Conservation (phyloP, 352 stramenopile species). For the Globisporangium emineosum region DNA sequence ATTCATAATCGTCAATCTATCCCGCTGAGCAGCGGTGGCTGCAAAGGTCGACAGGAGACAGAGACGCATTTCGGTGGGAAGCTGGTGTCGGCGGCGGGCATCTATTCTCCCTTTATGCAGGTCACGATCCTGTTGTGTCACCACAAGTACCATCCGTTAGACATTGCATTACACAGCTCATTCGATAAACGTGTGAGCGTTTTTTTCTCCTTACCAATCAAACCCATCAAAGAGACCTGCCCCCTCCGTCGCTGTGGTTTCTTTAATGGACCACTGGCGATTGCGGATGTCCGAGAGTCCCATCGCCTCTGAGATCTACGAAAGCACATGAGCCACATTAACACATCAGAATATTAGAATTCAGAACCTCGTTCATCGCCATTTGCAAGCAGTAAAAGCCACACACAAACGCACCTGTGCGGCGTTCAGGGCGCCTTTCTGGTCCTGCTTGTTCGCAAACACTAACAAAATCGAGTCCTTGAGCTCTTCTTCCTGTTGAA, state of each 20-base stretch:
- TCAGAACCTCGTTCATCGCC: not conserved
- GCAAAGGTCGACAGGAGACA: not conserved
- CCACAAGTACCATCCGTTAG: not conserved
- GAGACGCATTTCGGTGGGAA: not conserved
- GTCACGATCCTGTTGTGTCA: constrained; percentile 73
- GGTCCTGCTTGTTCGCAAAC: constrained; percentile 99
- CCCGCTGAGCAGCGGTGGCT: not conserved
- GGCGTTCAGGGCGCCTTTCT: constrained; percentile 91
- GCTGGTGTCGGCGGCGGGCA: not conserved
- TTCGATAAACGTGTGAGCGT: not conserved
- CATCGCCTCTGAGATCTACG: constrained; percentile 97
- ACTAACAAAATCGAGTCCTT: constrained; percentile 98
- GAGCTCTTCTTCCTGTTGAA: constrained; percentile 95
- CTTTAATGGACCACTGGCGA: constrained; percentile 99
- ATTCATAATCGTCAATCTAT: constrained; percentile 1
- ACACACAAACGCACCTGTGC: constrained; percentile 62
- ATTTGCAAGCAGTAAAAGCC: not conserved
- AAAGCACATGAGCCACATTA: not conserved
- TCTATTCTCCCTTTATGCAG: constrained; percentile 87
- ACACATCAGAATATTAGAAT: not conserved
- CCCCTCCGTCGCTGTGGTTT: constrained; percentile 97
- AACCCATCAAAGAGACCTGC: constrained; percentile 99
- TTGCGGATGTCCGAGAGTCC: constrained; percentile 97
- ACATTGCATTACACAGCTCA: not conserved
- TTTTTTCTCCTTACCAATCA: constrained; percentile 87